Base-by-base conservation (phyloP, 2,329 filamentous ascomycete species). In the Fusarium sp. region DNA sequence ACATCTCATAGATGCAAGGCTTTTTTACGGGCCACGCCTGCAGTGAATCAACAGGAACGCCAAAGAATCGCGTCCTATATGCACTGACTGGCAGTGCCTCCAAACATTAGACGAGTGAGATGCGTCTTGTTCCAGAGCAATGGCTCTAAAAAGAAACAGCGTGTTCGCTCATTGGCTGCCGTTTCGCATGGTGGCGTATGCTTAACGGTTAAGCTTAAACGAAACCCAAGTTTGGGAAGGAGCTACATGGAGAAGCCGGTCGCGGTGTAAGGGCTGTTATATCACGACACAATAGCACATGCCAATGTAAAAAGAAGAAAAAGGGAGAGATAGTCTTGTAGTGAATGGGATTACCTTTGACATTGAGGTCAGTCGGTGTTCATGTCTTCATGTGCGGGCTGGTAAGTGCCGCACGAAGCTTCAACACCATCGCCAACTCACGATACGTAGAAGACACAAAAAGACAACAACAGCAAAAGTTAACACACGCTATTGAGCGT, bases 401-500 rank as follows among this genome's bases (percentile, higher is more conserved):
- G 1, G 3, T 6, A 25, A 31, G 29, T 25, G 15, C 5, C n/a
- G 0, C 7, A 10, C 26, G 10, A 9, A 2, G 13, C 13, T 31
- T 31, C 28, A 51, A 39, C 38, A 58, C 43, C 24, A 39, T 24
- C 15, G 28, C 24, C n/a, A 51, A 2, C 12, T 38, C 22, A 24
- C 9, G 2, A 42, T 7, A 24, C 9, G 4, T 8, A 24, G 34
- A 1, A 3, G 19, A 19, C 22, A 39, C 53, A 46, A 42, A 25
- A 53, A 44, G 38, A 7, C 43, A 3, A 4, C 11, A 3, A 8
- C 0, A 4, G 11, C 15, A 63, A 58, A 48, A 58, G 26, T 1
- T 12, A 13, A 3, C 0, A 1, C 2, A 2, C 46, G 8, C 10
- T 4, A 0, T 1, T 0, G 4, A 12, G 32, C 7, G 2, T 2